Conservation (phyloP, 2,329 filamentous ascomycete species). For the Pseudopyrenochaeta lycopersici region DNA sequence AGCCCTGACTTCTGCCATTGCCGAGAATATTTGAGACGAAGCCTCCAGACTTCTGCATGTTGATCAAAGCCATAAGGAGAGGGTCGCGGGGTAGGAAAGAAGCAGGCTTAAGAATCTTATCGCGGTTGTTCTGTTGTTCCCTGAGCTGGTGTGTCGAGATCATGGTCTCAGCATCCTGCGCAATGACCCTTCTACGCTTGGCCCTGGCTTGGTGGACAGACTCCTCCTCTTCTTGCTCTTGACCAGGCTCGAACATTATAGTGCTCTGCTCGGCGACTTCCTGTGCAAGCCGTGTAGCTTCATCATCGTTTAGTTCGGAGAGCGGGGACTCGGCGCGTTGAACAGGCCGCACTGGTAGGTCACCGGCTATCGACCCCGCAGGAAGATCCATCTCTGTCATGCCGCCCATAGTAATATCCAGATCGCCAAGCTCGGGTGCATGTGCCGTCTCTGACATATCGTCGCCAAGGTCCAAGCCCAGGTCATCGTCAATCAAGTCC, state of each 20-base stretch:
- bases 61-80: slow-evolving; percentile 84
- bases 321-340: slow-evolving; percentile 62
- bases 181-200: slow-evolving; percentile 82
- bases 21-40: slow-evolving; percentile 90
- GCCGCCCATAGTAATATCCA: slow-evolving; percentile 56
- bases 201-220: slow-evolving; percentile 73
- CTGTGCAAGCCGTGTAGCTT: slow-evolving; percentile 71
- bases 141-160: slow-evolving; percentile 81
- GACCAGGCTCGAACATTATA: slow-evolving; percentile 50
- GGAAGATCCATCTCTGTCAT: slow-evolving; percentile 58
- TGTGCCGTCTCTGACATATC: slow-evolving; percentile 34
- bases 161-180: slow-evolving; percentile 82
- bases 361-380: slow-evolving; percentile 50
- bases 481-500: slow-evolving; percentile 59
- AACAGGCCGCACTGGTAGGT: slow-evolving; percentile 56
- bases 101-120: slow-evolving; percentile 83
- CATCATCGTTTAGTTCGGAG: slow-evolving; percentile 61
- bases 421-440: slow-evolving; percentile 40
- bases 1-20: slow-evolving; percentile 77
- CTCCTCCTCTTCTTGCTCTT: slow-evolving; percentile 65
- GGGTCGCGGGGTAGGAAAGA: slow-evolving; percentile 88
- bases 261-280: slow-evolving; percentile 57
- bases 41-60: slow-evolving; percentile 88
- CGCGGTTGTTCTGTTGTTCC: slow-evolving; percentile 83
- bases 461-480: slow-evolving; percentile 55